phyloP scores from a whole-genome alignment of 1,139 yeast genomes.

The Magnusiomyces ingens region DNA sequence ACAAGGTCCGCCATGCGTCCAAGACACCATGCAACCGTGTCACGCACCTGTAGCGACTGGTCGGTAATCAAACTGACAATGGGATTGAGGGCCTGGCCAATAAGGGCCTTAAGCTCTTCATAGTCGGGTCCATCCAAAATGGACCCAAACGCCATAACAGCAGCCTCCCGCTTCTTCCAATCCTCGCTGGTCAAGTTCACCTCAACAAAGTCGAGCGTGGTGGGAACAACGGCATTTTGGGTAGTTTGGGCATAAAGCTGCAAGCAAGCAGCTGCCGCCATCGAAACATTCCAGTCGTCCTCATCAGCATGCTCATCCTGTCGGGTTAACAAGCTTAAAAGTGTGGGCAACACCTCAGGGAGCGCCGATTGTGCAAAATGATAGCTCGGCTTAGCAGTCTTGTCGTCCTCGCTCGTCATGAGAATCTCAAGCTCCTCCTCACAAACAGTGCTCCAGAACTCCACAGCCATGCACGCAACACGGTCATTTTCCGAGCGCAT shows the following conservation, averaged over 20 bases:
- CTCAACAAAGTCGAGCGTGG: constrained; percentile 78
- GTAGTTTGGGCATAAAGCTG: constrained; percentile 90
- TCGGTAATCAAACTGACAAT: constrained; percentile 69
- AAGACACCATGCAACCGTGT: constrained; percentile 97
- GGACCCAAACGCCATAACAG: constrained; percentile 98
- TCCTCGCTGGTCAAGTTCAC: constrained; percentile 51
- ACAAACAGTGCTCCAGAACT: constrained; percentile 96
- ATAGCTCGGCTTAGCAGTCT: constrained; percentile 34
- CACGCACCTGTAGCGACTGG: constrained; percentile 76
- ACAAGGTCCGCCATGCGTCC: constrained; percentile 92
- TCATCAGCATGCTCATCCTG: constrained; percentile 91
- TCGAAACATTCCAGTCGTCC: constrained; percentile 95
- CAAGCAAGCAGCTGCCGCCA: constrained; percentile 98
- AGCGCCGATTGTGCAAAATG: constrained; percentile 84
- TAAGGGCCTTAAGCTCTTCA: constrained; percentile 56
- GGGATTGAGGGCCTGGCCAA: constrained; percentile 77
- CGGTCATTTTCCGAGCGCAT: constrained; percentile 82
- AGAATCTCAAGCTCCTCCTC: constrained; percentile 87
- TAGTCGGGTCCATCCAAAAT: constrained; percentile 91
- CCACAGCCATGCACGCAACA: constrained; percentile 97
- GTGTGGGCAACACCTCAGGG: constrained; percentile 79
- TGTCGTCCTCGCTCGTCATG: constrained; percentile 52
- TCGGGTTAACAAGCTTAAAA: constrained; percentile 69
- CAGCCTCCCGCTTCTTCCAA: constrained; percentile 94
- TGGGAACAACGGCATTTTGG: constrained; percentile 76